Percentiles rank a stretch among this genome's conserved stretches.
Conservation (phyloP, 2,329 filamentous ascomycete species). For the Venturia effusa region DNA sequence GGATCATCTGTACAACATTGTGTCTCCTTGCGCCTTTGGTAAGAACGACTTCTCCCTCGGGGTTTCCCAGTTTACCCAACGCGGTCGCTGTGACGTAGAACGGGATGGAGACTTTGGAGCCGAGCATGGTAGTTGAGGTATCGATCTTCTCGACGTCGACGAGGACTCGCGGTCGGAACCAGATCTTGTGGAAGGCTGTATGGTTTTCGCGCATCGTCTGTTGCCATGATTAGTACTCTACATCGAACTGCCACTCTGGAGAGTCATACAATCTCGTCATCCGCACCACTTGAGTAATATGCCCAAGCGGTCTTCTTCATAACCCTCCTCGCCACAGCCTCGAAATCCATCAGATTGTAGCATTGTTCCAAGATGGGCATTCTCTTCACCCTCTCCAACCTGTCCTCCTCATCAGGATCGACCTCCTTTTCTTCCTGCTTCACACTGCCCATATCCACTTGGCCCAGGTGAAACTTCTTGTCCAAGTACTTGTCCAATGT, state of each 20-base stretch:
- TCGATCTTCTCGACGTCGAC: conserved; percentile 84
- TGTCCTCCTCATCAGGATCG: conserved; percentile 60
- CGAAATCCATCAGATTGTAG: conserved; percentile 93
- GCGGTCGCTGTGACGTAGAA: conserved; percentile 97
- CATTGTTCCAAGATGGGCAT: conserved; percentile 80
- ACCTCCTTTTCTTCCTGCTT: conserved; percentile 52
- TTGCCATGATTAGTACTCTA: conserved; percentile 5
- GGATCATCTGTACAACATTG: conserved; percentile 96
- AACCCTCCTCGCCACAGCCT: conserved; percentile 75
- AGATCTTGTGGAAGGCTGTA: conserved; percentile 88
- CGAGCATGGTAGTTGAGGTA: conserved; percentile 86
- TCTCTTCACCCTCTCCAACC: conserved; percentile 58
- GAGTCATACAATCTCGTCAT: conserved; percentile 66
- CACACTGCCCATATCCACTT: conserved; percentile 78
- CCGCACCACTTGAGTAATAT: conserved; percentile 90
- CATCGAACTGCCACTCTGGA: not conserved
- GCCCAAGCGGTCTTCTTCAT: conserved; percentile 98
- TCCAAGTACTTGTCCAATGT: conserved; percentile 76
- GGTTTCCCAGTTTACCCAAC: conserved; percentile 85
- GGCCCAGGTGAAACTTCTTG: conserved; percentile 75
- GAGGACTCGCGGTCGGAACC: conserved; percentile 86
- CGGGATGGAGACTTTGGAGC: conserved; percentile 69
- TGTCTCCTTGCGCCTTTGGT: conserved; percentile 77
- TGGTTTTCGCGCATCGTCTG: conserved; percentile 94
- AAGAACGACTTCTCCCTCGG: conserved; percentile 85